These are phyloP conservation scores for Penicillium verhagenii DNA, from an alignment of 495 filamentous ascomycete species.

Conservation along the genomic window DNA sequence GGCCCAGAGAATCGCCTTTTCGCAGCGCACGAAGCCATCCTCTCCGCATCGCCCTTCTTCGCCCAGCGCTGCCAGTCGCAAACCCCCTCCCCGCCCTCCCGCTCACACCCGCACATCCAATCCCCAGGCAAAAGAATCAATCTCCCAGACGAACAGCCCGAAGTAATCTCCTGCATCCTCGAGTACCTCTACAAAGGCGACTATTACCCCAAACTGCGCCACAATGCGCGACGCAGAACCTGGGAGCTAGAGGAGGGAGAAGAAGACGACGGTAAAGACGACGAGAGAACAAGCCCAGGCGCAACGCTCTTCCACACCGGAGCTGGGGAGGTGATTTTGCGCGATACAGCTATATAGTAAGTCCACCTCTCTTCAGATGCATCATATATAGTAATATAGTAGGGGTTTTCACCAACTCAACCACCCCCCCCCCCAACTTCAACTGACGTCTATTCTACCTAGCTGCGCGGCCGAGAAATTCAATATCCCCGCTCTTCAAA, in stretches of 20 bases:
- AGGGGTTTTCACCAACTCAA: slow-evolving; percentile 8
- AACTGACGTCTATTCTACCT: neutral
- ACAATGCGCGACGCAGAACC: slow-evolving; percentile 63
- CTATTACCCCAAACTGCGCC: slow-evolving; percentile 76
- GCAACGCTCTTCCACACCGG: slow-evolving; percentile 68
- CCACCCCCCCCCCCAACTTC: no score
- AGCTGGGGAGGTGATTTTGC: slow-evolving; percentile 67
- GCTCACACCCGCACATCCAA: slow-evolving; percentile 15
- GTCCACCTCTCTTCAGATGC: slow-evolving; percentile 8
- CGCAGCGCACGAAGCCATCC: slow-evolving; percentile 84
- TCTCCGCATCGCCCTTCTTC: slow-evolving; percentile 78
- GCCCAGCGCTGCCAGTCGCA: slow-evolving; percentile 28
- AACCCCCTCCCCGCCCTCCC: slow-evolving; percentile 15
- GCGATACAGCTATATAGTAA: slow-evolving; percentile 84
- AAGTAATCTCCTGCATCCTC: slow-evolving; percentile 85
- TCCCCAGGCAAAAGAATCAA: slow-evolving; percentile 62
- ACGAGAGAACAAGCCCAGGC: slow-evolving; percentile 36
- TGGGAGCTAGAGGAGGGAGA: slow-evolving; percentile 68
- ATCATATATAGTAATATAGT: slow-evolving; percentile 89
- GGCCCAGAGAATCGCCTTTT: slow-evolving; percentile 80
- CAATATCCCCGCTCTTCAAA: slow-evolving; percentile 76
- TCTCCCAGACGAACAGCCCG: slow-evolving; percentile 82
- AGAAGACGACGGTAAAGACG: slow-evolving; percentile 29
- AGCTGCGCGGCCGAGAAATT: slow-evolving; percentile 80
- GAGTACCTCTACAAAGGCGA: slow-evolving; percentile 95